A percentile compares a stretch with the other conserved stretches of the same genome.
Conservation (phyloP, 2,329 filamentous ascomycete species). For the Xylariaceae sp. region DNA sequence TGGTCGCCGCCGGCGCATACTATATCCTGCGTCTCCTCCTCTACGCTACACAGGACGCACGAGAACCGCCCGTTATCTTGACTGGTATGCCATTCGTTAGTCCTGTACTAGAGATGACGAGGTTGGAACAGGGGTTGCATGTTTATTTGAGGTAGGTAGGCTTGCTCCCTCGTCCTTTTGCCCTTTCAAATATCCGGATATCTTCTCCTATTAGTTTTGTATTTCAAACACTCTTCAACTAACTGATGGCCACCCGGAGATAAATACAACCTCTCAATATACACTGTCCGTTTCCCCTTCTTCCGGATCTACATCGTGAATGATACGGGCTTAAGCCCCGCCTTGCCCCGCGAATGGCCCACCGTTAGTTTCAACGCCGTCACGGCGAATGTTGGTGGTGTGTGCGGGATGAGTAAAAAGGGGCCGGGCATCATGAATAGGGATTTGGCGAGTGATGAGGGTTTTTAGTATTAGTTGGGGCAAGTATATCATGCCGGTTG, state of each 20-base stretch:
- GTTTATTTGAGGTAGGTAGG: slow-evolving; percentile 9
- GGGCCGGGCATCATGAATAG: slow-evolving; percentile 18
- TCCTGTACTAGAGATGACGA: slow-evolving; percentile 23
- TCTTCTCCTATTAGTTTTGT: too few relatives aligned
- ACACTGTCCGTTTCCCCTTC: slow-evolving; percentile 25
- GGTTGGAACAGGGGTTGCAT: slow-evolving; percentile 12
- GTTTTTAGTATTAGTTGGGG: slow-evolving; percentile 15
- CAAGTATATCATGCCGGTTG: slow-evolving; percentile 8
- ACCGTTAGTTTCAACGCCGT: slow-evolving; percentile 24
- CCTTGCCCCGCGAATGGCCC: slow-evolving; percentile 23
- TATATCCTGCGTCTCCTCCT: slow-evolving; percentile 21
- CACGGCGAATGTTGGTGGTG: slow-evolving; percentile 16
- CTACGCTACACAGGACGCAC: slow-evolving; percentile 20
- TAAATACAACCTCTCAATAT: slow-evolving; percentile 22
- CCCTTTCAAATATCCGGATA: too few relatives aligned
- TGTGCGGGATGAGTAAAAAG: slow-evolving; percentile 24
- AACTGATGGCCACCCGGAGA: slow-evolving; percentile 7
- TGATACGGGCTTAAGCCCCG: slow-evolving; percentile 21
- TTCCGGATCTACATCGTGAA: slow-evolving; percentile 26
- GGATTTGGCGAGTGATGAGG: slow-evolving; percentile 15
- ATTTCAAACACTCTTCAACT: too few relatives aligned
- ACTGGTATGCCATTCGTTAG: slow-evolving; percentile 22
- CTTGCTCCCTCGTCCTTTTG: too few relatives aligned
- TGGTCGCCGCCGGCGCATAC: slow-evolving; percentile 14
- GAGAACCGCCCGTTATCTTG: slow-evolving; percentile 20